Conservation (phyloP, 352 stramenopile species). For the Poterioochromonas sp. region DNA sequence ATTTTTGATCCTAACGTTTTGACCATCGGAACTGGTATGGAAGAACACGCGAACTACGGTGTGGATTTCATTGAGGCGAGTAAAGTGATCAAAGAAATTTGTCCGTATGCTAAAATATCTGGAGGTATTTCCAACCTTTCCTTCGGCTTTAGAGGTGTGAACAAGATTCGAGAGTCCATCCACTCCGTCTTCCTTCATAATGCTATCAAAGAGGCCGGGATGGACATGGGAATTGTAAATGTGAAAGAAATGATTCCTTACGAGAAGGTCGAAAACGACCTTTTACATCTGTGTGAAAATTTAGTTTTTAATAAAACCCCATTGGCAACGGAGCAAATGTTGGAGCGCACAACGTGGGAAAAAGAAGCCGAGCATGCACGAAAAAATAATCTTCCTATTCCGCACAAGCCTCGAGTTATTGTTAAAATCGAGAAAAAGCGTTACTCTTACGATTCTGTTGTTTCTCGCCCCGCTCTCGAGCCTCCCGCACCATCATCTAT, state of each 20-base stretch:
- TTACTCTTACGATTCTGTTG: conserved; percentile 23
- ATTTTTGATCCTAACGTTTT: conserved; percentile 96
- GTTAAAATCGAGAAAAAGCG: conserved; percentile 23
- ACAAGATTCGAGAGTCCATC: conserved; percentile 91
- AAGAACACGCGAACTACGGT: conserved; percentile 94
- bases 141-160: conserved; percentile 88
- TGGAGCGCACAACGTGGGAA: conserved; percentile 72
- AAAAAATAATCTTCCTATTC: conserved; percentile 59
- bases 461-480: neutral
- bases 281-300: conserved; percentile 46
- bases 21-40: conserved; percentile 91
- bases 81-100: conserved; percentile 84
- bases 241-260: conserved; percentile 65
- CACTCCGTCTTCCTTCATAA: conserved; percentile 87
- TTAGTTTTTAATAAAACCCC: conserved; percentile 77
- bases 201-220: conserved; percentile 79
- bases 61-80: conserved; percentile 94
- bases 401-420: conserved; percentile 44
- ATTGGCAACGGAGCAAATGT: conserved; percentile 78
- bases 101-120: conserved; percentile 86
- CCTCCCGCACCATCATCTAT: conserved; percentile 19
- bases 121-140: conserved; percentile 91
- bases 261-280: conserved; percentile 48
- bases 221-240: conserved; percentile 98
- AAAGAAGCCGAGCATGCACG: conserved; percentile 62